Conservation (phyloP, 768 basidiomycete species). For the Daedaleopsis sinensis region DNA sequence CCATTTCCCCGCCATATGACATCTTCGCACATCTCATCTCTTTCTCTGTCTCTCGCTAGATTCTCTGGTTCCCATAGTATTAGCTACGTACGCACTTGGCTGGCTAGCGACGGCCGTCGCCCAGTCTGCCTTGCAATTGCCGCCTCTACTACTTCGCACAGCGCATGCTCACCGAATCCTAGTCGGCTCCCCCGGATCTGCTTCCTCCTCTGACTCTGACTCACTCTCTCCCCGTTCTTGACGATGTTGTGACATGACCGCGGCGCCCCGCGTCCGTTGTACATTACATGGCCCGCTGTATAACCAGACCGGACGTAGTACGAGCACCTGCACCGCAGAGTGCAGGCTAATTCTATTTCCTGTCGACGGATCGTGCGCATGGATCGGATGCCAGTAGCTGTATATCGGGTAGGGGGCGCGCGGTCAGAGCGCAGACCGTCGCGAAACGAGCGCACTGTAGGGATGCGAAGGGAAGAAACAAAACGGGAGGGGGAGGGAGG, state of each 20-base stretch:
- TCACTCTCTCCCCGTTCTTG: slow-evolving; percentile 2
- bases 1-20: not conserved
- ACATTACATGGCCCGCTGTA: slow-evolving; percentile 26
- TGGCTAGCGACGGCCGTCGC: not conserved
- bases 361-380: too few species aligned
- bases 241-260: slow-evolving; percentile 17
- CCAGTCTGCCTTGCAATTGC: too few species aligned
- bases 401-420: too few species aligned
- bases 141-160: not conserved
- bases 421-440: not conserved
- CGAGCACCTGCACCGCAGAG: slow-evolving; percentile 21
- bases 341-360: slow-evolving; percentile 24
- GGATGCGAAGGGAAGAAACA: not conserved
- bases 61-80: too few species aligned
- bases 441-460: not conserved
- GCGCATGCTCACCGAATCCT: not conserved
- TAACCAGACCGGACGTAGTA: slow-evolving; percentile 22
- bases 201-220: not conserved
- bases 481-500: not conserved
- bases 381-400: not conserved
- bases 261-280: slow-evolving; percentile 13
- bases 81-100: too few species aligned
- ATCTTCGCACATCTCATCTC: not conserved
- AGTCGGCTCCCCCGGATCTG: too few species aligned
- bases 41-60: not conserved